Percentiles rank a stretch among this genome's conserved stretches.
These are phyloP conservation scores for Quercus wislizeni DNA, from an alignment of 306 rosid genomes.

Conservation along the genomic window DNA sequence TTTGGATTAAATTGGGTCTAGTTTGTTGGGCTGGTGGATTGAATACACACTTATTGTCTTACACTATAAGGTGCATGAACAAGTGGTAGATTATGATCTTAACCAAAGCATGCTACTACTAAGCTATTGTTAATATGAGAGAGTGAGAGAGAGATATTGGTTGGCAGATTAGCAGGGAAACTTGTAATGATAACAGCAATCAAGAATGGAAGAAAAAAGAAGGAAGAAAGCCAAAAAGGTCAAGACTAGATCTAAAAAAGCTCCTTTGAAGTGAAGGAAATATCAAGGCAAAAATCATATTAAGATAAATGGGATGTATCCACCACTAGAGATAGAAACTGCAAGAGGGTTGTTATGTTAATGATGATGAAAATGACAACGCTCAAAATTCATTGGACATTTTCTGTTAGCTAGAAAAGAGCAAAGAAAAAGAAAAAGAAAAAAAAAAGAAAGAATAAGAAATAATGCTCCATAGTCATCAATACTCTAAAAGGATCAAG, in stretches of 20 bases:
- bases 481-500: no score
- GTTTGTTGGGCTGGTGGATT: no score
- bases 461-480: no score
- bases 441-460: no score
- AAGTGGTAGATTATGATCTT: no score
- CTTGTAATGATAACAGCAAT: slow-evolving; percentile 21
- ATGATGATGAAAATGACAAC: slow-evolving; percentile 26
- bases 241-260: slow-evolving; percentile 1
- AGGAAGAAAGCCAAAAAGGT: neutral
- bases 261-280: slow-evolving; percentile 21
- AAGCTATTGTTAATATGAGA: no score
- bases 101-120: no score
- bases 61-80: no score
- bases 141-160: neutral
- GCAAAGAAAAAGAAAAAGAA: no score
- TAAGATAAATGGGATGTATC: slow-evolving; percentile 39
- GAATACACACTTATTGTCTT: no score
- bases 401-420: neutral
- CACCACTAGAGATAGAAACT: slow-evolving; percentile 14
- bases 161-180: slow-evolving; percentile 15
- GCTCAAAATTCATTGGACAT: slow-evolving; percentile 25
- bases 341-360: slow-evolving; percentile 15
- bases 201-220: neutral
- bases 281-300: slow-evolving; percentile 30
- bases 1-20: no score